Base-by-base conservation (phyloP, 2,329 filamentous ascomycete genomes). In the Blastomyces emzantsi region DNA sequence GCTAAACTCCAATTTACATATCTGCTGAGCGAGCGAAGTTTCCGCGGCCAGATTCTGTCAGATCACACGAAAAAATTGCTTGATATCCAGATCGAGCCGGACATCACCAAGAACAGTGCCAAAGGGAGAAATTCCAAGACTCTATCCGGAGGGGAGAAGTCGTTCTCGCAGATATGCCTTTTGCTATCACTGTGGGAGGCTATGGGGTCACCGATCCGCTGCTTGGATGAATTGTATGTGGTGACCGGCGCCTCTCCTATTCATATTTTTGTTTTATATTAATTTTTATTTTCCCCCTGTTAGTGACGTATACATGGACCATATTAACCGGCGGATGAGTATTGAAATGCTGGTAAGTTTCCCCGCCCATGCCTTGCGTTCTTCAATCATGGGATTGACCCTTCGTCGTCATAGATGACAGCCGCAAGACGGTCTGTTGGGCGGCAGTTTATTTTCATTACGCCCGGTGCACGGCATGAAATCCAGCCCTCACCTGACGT, bases 221-320 rank as follows among this genome's bases (percentile, higher is more conserved):
- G 94, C 72, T 81, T 99, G 62, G 94, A 99, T 76, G 94, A 99
- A 76, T 99, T 97, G 81, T 83, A 74, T 68, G 80, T 76, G 51
- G 43, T 55, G 25, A 55, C 36, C 7, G 56, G 7, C 6, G 2
- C 55, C 33, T n/a, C 22, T 30, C 51, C 28, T 11, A 2, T 2
- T 49, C 8, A 19, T 47, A 9, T 19, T 30, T 11, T 17, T 5
- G 8, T 47, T 47, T 9, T 15, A 9, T 25, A 13, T 52, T 33
- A 49, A n/a, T 61, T 51, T 41, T 47, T 43, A 68, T 74, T 61
- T 41, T 56, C 63, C 54, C 28, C 49, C 25, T 54, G 33, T 5
- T 13, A 83, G 81, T 73, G 94, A 99, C 74, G 94, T 99, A 41
- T 99, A 97, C 81, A 99, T 99, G 94, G 94, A 99, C 76, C 91